A percentile compares a stretch with the other conserved stretches of the same genome.
These are phyloP conservation scores for Tricholoma sp. DNA, from an alignment of 768 basidiomycete genomes.

Conservation along the genomic window DNA sequence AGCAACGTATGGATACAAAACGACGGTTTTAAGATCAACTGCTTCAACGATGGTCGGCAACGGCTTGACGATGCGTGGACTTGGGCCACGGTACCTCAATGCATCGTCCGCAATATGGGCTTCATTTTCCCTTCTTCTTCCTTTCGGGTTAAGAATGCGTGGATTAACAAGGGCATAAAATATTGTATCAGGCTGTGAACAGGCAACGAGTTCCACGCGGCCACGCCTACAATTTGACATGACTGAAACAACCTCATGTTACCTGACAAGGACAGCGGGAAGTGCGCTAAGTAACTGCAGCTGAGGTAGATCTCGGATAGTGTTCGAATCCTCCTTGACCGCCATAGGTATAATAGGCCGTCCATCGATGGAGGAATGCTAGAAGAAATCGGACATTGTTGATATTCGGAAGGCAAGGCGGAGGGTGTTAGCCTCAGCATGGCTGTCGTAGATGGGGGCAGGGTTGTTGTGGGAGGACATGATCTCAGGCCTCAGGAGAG, in stretches of 20 bases:
- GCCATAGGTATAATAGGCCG: neutral
- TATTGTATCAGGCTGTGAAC: neutral
- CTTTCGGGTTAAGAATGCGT: too few relatives aligned
- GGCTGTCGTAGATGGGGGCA: neutral
- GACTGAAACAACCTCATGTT: neutral
- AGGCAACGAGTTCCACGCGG: neutral
- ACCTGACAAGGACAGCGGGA: neutral
- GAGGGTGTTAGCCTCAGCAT: too few relatives aligned
- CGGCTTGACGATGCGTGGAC: neutral
- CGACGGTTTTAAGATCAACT: neutral
- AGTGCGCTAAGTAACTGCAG: neutral
- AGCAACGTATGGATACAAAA: neutral
- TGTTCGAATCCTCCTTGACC: neutral
- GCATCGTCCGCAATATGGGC: neutral
- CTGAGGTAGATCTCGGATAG: too few relatives aligned
- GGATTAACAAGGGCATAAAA: too few relatives aligned
- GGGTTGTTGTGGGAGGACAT: too few relatives aligned
- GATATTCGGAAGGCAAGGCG: neutral
- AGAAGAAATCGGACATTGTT: neutral
- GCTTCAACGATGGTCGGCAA: neutral
- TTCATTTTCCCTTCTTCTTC: too few relatives aligned
- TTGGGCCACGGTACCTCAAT: neutral
- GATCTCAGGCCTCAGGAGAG: too few relatives aligned
- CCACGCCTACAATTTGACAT: neutral
- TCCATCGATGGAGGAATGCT: neutral